Percentiles rank a stretch among this genome's conserved stretches.
These are phyloP conservation scores for Talaromyces piceae DNA, from an alignment of 2,329 filamentous ascomycete species.

Conservation along the genomic window DNA sequence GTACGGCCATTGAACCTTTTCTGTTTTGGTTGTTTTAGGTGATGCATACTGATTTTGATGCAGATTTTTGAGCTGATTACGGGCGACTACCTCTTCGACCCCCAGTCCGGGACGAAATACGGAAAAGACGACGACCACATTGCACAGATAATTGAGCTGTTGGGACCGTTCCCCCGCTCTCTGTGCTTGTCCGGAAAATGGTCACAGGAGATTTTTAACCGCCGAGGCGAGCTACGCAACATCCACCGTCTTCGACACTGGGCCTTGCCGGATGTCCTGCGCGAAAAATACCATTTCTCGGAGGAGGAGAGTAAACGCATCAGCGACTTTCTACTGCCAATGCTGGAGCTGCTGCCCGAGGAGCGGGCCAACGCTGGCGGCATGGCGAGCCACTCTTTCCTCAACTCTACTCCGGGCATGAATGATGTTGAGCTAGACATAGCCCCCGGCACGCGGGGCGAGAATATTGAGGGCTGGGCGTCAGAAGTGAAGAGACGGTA, in stretches of 20 bases:
- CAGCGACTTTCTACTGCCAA: slow-evolving; percentile 75
- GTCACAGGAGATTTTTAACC: slow-evolving; percentile 98
- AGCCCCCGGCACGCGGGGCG: slow-evolving; percentile 71
- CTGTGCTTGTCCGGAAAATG: slow-evolving; percentile 90
- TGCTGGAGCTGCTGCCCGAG: slow-evolving; percentile 83
- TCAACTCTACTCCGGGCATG: slow-evolving; percentile 85
- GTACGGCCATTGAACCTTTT: slow-evolving; percentile 49
- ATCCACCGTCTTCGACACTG: slow-evolving; percentile 95
- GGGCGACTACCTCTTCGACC: slow-evolving; percentile 96
- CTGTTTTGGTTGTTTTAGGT: background rate
- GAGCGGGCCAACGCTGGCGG: slow-evolving; percentile 91
- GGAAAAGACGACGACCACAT: slow-evolving; percentile 99
- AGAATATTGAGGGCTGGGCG: slow-evolving; percentile 92
- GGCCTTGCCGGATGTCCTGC: slow-evolving; percentile 85
- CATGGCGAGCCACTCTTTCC: slow-evolving; percentile 78
- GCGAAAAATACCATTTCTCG: slow-evolving; percentile 94
- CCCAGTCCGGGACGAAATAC: slow-evolving; percentile 96
- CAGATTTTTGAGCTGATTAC: slow-evolving; percentile 97
- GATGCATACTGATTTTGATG: background rate
- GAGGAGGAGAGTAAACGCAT: slow-evolving; percentile 73
- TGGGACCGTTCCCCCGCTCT: slow-evolving; percentile 87
- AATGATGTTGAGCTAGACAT: slow-evolving; percentile 67
- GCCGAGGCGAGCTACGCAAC: slow-evolving; percentile 92
- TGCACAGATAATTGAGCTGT: slow-evolving; percentile 93
- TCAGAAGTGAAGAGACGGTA: slow-evolving; percentile 77